Percentiles rank a stretch among this genome's conserved stretches.
Conservation (phyloP, 352 stramenopile genomes). For the Halophytophthora batemanensis region DNA sequence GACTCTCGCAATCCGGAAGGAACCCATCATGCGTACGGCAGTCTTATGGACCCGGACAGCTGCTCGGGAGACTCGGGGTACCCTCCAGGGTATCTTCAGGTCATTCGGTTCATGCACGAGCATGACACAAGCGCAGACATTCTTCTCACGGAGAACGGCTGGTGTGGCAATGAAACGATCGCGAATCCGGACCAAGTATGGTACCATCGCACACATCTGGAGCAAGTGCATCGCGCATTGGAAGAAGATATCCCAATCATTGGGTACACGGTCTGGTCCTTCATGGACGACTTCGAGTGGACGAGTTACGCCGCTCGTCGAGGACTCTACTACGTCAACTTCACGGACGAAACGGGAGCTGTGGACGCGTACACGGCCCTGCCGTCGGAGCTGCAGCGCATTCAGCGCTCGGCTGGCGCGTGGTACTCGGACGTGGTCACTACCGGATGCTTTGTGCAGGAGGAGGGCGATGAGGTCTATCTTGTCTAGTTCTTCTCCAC, state of each 20-base stretch:
- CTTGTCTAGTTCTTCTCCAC: too few species aligned
- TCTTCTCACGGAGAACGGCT: conserved; percentile 27
- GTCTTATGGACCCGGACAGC: too few species aligned
- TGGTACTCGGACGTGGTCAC: too few species aligned
- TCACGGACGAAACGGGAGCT: conserved; percentile 14
- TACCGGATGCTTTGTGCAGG: too few species aligned
- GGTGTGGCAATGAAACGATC: conserved; percentile 24
- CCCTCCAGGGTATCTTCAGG: conserved; percentile 30
- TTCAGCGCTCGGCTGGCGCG: conserved; percentile 16
- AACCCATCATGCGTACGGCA: too few species aligned
- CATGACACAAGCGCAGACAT: conserved; percentile 24
- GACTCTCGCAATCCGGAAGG: too few species aligned
- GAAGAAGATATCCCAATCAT: conserved; percentile 38
- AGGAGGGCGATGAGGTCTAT: too few species aligned
- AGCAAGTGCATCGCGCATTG: conserved; percentile 28
- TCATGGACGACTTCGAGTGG: conserved; percentile 97
- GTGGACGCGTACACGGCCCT: conserved; percentile 2
- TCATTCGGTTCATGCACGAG: conserved; percentile 38
- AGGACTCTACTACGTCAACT: conserved; percentile 38
- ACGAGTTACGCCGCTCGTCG: conserved; percentile 56
- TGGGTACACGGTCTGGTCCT: conserved; percentile 91
- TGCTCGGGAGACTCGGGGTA: conserved; percentile 26
- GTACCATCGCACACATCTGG: conserved; percentile 46
- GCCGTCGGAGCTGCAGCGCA: conserved; percentile 12
- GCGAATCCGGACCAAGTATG: conserved; percentile 30